Evolutionary conservation across 768 basidiomycete genomes (phyloP), one percentile per base, ranked within the genome.

Genomic region (Clathrus columnatus): DNA sequence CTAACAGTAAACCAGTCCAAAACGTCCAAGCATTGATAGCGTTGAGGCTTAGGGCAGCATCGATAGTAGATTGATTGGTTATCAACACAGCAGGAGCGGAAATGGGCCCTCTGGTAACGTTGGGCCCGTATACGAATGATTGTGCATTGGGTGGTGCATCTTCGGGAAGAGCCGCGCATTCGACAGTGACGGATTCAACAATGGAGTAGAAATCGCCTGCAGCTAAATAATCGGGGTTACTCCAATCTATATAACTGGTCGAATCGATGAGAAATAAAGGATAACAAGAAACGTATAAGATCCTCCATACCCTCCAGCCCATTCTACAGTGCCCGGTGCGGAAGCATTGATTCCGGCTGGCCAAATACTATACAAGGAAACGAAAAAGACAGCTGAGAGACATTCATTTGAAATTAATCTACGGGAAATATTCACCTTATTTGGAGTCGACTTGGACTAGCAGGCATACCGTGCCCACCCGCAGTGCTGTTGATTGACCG

Each of bases 381-480:
- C 14, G 6, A 32, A 14, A 32, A 32, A 7, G 14, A 14, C 14
- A 36, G 7, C 11, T 50, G n/a, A 42, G 26, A n/a, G 26, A n/a
- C 8, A 6, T n/a, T 36, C 21, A 36, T 50, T 48, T 29, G n/a
- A 10, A 20, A 18, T 16, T 8, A 20, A 30, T 24, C 30, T 27
- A 16, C 48, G 48, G 21, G 42, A 44, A 17, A 27, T n/a, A 63
- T 73, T 23, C 65, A 85, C 86, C 84, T 87, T 55, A 93, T 67
- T 68, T 93, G 87, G 44, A 93, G 76, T 43, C 87, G 82, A 28
- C 87, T 79, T 2, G 91, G 90, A 2, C 90, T 91, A 54, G 70
- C 78, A 7, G 91, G 91, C 68, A 82, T 92, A 54, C 81, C 65
- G 60, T 80, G 76, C 29, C 83, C 58, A 8, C 76, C 75, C 60